A percentile compares a stretch with the other conserved stretches of the same genome.
Conservation (phyloP, 2,329 filamentous ascomycete species). For the Metarhizium anisopliae region DNA sequence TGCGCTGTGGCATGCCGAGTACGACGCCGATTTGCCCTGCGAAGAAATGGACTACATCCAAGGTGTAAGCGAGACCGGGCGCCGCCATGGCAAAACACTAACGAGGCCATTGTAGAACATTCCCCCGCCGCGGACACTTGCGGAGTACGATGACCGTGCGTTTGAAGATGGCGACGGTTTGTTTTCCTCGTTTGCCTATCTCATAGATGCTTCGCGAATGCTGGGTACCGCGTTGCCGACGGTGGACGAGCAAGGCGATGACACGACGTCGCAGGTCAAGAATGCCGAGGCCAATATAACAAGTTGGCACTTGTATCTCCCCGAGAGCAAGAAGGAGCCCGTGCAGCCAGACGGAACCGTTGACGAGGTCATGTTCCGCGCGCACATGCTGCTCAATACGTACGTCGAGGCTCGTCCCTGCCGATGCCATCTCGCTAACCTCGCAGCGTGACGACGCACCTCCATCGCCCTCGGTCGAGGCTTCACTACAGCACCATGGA, state of each 20-base stretch:
- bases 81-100: background rate
- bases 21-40: slow-evolving; percentile 61
- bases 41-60: slow-evolving; percentile 57
- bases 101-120: slow-evolving; percentile 28
- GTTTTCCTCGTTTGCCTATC: slow-evolving; percentile 72
- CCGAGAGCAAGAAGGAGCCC: slow-evolving; percentile 55
- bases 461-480: slow-evolving; percentile 10
- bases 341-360: slow-evolving; percentile 52
- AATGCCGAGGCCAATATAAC: slow-evolving; percentile 32
- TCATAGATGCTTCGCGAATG: slow-evolving; percentile 66
- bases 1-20: slow-evolving; percentile 49
- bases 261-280: slow-evolving; percentile 6
- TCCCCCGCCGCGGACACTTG: slow-evolving; percentile 47
- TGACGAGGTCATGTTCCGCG: slow-evolving; percentile 78
- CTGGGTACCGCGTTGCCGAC: slow-evolving; percentile 46
- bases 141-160: slow-evolving; percentile 61
- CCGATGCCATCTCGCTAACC: slow-evolving; percentile 1
- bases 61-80: slow-evolving; percentile 31
- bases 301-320: slow-evolving; percentile 71
- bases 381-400: slow-evolving; percentile 59
- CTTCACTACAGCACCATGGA: slow-evolving; percentile 13
- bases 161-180: slow-evolving; percentile 55
- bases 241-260: slow-evolving; percentile 32
- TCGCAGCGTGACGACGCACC: slow-evolving; percentile 8
- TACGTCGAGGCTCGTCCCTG: slow-evolving; percentile 17